A percentile compares a stretch with the other conserved stretches of the same genome.
These are phyloP conservation scores for Aspergillus avenaceus DNA, from an alignment of 495 filamentous ascomycete genomes.

Conservation along the genomic window DNA sequence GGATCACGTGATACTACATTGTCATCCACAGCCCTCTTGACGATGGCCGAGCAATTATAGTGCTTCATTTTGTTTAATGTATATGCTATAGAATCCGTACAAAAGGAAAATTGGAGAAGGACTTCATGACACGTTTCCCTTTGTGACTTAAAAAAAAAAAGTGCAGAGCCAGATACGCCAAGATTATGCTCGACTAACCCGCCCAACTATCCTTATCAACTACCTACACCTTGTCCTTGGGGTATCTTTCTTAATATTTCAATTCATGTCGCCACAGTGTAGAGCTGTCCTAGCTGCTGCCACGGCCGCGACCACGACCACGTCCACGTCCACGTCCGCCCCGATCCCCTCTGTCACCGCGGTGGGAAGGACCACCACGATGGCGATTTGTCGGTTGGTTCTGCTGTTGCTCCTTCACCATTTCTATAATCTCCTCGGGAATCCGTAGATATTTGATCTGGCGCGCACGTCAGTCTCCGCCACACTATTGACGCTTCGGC, in stretches of 20 bases:
- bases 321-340: slow-evolving; percentile 41
- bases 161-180: slow-evolving; percentile 44
- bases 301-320: slow-evolving; percentile 50
- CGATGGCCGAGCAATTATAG: neutral
- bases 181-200: slow-evolving; percentile 40
- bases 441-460: slow-evolving; percentile 99
- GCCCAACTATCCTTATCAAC: slow-evolving; percentile 29
- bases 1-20: slow-evolving; percentile 15
- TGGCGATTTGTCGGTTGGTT: slow-evolving; percentile 64
- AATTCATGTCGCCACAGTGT: slow-evolving; percentile 18
- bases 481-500: neutral
- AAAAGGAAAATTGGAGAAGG: slow-evolving; percentile 4
- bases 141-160: slow-evolving; percentile 29
- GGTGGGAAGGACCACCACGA: slow-evolving; percentile 57
- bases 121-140: slow-evolving; percentile 30
- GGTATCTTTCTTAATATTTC: slow-evolving; percentile 39
- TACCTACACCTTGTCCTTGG: slow-evolving; percentile 26
- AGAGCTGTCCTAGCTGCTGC: slow-evolving; percentile 26
- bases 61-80: too few relatives aligned
- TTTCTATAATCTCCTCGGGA: slow-evolving; percentile 89
- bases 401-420: slow-evolving; percentile 83
- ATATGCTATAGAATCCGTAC: too few relatives aligned
- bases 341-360: slow-evolving; percentile 55
- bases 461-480: slow-evolving; percentile 1
- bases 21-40: neutral